A percentile compares a stretch with the other conserved stretches of the same genome.
Conservation (phyloP, 352 stramenopile genomes). For the Phytophthora ohioensis region DNA sequence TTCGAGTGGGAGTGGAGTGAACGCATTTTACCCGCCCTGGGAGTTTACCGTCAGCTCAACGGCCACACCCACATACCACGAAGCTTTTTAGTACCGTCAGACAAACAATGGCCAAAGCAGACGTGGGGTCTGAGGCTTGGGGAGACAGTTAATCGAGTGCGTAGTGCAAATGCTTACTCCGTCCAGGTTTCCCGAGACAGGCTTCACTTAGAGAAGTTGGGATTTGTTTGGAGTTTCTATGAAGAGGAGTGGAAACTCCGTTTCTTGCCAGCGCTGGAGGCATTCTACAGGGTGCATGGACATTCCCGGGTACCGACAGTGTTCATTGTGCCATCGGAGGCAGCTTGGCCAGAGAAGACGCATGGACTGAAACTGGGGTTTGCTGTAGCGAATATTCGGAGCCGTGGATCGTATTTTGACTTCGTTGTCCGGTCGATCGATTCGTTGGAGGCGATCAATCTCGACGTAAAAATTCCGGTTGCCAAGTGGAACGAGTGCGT, state of each 20-base stretch:
- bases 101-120: constrained; percentile 39
- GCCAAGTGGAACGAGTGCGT: neutral
- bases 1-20: constrained; percentile 35
- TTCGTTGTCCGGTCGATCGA: neutral
- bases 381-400: neutral
- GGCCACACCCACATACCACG: constrained; percentile 18
- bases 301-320: constrained; percentile 31
- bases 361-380: constrained; percentile 40
- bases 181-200: too few relatives aligned
- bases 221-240: neutral
- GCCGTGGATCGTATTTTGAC: constrained; percentile 7
- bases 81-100: constrained; percentile 52
- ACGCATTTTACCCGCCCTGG: constrained; percentile 47
- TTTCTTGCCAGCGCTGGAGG: constrained; percentile 25
- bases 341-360: constrained; percentile 42
- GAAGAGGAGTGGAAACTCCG: neutral
- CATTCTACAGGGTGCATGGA: constrained; percentile 38
- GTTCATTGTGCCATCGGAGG: constrained; percentile 48
- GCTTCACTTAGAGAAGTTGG: neutral
- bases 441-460: constrained; percentile 6
- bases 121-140: constrained; percentile 42
- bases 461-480: neutral
- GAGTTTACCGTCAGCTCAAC: constrained; percentile 37
- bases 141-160: neutral
- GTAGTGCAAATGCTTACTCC: too few relatives aligned